Conservation (phyloP, 2,329 filamentous ascomycete species). For the Botrytis fabae region DNA sequence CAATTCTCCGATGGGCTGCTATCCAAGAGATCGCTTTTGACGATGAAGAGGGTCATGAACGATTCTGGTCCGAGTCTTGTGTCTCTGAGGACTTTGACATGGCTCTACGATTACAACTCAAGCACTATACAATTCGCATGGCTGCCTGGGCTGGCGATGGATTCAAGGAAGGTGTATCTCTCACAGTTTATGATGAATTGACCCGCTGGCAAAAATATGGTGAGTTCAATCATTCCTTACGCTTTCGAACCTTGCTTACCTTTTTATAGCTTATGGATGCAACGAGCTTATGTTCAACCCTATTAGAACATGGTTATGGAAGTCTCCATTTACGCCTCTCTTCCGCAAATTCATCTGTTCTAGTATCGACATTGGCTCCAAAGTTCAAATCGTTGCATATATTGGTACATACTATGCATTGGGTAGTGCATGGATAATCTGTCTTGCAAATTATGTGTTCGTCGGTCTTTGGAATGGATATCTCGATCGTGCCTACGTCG, state of each 20-base stretch:
- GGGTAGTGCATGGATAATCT: constrained; percentile 64
- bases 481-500: constrained; percentile 65
- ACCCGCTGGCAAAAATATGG: constrained; percentile 70
- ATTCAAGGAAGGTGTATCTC: constrained; percentile 71
- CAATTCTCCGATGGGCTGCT: constrained; percentile 68
- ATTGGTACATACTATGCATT: constrained; percentile 64
- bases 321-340: constrained; percentile 64
- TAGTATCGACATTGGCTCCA: constrained; percentile 63
- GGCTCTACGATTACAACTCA: constrained; percentile 67
- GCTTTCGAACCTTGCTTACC: neutral
- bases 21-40: constrained; percentile 57
- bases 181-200: constrained; percentile 72
- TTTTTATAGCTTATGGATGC: constrained; percentile 58
- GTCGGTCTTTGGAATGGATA: constrained; percentile 69
- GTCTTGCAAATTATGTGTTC: constrained; percentile 68
- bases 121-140: constrained; percentile 67
- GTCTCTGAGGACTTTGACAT: constrained; percentile 80
- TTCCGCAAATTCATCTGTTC: constrained; percentile 61
- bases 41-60: constrained; percentile 53
- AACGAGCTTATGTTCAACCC: constrained; percentile 72
- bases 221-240: neutral
- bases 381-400: constrained; percentile 70
- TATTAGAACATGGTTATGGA: constrained; percentile 58
- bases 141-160: constrained; percentile 67
- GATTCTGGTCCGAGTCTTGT: constrained; percentile 74